Conservation (phyloP, 106 monocot genomes). For the Ottelia alismoides region DNA sequence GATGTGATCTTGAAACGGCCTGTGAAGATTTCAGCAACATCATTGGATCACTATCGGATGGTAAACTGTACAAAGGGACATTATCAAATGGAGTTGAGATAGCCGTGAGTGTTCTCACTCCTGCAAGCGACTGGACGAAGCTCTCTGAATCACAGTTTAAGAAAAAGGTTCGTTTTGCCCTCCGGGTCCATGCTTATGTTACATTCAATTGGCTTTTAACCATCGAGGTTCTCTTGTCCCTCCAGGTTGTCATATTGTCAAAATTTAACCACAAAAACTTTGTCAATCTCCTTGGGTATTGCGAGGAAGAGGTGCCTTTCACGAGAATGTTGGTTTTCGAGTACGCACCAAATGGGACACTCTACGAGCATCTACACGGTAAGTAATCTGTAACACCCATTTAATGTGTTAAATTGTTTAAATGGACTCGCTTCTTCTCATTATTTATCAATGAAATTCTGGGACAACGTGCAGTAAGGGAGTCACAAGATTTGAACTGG, state of each 20-base stretch:
- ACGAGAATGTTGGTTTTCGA: conserved; percentile 73
- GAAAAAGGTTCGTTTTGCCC: conserved; percentile 34
- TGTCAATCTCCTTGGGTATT: conserved; percentile 62
- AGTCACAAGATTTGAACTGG: conserved; percentile 17
- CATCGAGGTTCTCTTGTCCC: conserved; percentile 7
- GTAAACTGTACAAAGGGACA: conserved; percentile 58
- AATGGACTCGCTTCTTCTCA: background rate
- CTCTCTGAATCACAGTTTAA: conserved; percentile 30
- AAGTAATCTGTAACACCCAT: background rate
- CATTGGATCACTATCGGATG: conserved; percentile 19
- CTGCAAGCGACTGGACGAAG: conserved; percentile 44
- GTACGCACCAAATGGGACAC: conserved; percentile 51
- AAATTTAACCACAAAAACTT: conserved; percentile 71
- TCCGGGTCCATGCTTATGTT: background rate
- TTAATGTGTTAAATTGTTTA: background rate
- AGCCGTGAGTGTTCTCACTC: conserved; percentile 28
- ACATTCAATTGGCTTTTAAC: background rate
- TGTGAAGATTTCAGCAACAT: conserved; percentile 86
- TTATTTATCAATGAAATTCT: background rate
- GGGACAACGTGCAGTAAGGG: conserved; percentile 4
- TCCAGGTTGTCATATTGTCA: conserved; percentile 51
- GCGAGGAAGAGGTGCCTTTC: conserved; percentile 58
- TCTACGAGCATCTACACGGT: conserved; percentile 72
- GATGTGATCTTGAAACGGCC: conserved; percentile 50
- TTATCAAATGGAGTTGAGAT: conserved; percentile 72